Evolutionary conservation across 345 rosid genomes (phyloP).

Genomic region (Hibiscus tridactylites): DNA sequence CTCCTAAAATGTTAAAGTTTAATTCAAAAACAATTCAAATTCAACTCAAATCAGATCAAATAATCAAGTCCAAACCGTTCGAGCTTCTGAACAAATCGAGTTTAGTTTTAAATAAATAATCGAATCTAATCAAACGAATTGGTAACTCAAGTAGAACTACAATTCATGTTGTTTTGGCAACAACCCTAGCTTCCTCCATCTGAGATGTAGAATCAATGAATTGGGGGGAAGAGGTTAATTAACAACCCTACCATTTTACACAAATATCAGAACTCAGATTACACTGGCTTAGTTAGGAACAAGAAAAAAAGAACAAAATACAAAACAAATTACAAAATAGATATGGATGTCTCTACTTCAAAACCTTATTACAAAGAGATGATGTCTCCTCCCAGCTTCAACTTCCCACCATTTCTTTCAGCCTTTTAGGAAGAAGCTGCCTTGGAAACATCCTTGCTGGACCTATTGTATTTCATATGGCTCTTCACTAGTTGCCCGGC

Average conservation of each 20-base stretch:
- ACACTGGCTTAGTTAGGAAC: not conserved
- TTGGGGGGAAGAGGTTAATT: not conserved
- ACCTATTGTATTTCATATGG: slow-evolving; percentile 71
- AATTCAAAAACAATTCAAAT: too few relatives aligned
- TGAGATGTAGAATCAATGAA: not conserved
- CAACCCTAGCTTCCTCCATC: too few relatives aligned
- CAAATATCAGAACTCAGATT: slow-evolving; percentile 4
- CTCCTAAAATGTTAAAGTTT: too few relatives aligned
- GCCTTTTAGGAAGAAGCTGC: slow-evolving; percentile 4
- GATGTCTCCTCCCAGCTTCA: not conserved
- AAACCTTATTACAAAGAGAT: slow-evolving; percentile 2
- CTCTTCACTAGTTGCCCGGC: slow-evolving; percentile 67
- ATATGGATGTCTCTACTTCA: not conserved
- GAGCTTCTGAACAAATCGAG: too few relatives aligned
- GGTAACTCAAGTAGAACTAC: too few relatives aligned
- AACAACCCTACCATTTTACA: slow-evolving; percentile 1
- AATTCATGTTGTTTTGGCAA: too few relatives aligned
- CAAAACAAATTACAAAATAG: not conserved
- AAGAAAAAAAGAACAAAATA: not conserved
- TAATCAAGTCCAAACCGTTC: too few relatives aligned
- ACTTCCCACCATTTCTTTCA: not conserved
- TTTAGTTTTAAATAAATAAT: too few relatives aligned
- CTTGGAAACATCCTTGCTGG: slow-evolving; percentile 43
- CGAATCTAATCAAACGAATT: too few relatives aligned
- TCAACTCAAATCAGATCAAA: too few relatives aligned